Evolutionary conservation across 257 asterid species (phyloP).

Genomic region (Salvia miltiorrhiza): DNA sequence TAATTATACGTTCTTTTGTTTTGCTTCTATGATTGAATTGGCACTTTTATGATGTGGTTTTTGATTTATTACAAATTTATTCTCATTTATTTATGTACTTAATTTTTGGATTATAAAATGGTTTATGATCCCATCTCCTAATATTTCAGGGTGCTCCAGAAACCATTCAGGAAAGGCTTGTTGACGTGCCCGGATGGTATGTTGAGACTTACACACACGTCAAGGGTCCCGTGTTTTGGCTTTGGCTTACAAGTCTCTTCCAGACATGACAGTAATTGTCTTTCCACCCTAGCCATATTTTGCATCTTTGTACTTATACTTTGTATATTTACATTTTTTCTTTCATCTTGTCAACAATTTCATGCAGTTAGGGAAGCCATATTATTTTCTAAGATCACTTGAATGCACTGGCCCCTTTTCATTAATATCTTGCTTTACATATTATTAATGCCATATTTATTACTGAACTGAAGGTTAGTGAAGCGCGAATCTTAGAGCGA

Average conservation of each 20-base stretch:
- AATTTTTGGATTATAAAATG: background rate
- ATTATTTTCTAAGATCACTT: background rate
- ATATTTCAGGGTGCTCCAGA: conserved; percentile 95
- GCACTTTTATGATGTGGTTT: no score
- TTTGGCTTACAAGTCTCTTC: conserved; percentile 85
- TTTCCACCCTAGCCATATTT: background rate
- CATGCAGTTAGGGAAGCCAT: conserved; percentile 10
- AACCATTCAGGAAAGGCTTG: conserved; percentile 94
- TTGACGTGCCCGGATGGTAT: conserved; percentile 75
- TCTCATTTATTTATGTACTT: background rate
- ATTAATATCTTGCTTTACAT: background rate
- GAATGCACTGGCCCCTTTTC: conserved; percentile 1
- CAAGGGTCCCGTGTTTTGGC: conserved; percentile 99
- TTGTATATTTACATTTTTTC: background rate
- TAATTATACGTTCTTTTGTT: background rate
- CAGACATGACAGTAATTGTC: conserved; percentile 84
- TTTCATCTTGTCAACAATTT: conserved; percentile 9
- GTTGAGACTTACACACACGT: conserved; percentile 78
- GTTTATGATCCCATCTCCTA: background rate
- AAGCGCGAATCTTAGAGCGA: conserved; percentile 91
- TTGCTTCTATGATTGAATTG: background rate
- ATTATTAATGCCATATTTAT: conserved; percentile 17
- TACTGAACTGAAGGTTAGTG: conserved; percentile 71
- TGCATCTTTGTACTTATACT: background rate
- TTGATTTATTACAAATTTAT: background rate